phyloP scores from a whole-genome alignment of 2,329 filamentous ascomycete species.

The Aspergillus ruber region DNA sequence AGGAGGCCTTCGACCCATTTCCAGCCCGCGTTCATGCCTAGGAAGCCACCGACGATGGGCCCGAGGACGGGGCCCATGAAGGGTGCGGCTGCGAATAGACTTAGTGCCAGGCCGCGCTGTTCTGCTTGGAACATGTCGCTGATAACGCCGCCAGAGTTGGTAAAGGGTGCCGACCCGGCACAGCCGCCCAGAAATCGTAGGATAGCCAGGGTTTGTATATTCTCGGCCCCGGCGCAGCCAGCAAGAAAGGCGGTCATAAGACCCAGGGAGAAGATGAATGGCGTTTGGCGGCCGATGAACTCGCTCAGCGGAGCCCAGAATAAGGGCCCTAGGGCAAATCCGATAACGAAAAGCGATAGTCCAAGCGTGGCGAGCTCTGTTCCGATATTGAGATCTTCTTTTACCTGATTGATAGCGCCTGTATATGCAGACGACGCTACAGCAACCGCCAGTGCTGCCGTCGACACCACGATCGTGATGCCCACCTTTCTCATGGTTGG shows the following conservation, averaged over 20 bases:
- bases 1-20: conserved; percentile 26
- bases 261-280: conserved; percentile 48
- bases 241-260: conserved; percentile 55
- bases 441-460: conserved; percentile 62
- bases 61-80: conserved; percentile 44
- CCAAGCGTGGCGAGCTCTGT: conserved; percentile 54
- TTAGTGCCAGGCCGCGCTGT: conserved; percentile 51
- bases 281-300: conserved; percentile 54
- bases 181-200: conserved; percentile 59
- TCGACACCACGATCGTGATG: conserved; percentile 56
- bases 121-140: conserved; percentile 52
- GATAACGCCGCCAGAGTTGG: conserved; percentile 40
- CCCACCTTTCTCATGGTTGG: conserved; percentile 56
- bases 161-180: conserved; percentile 53
- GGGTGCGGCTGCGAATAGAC: conserved; percentile 60
- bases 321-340: conserved; percentile 55
- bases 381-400: conserved; percentile 48
- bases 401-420: conserved; percentile 36
- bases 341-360: conserved; percentile 59
- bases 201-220: conserved; percentile 53
- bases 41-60: conserved; percentile 24
- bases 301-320: conserved; percentile 63
- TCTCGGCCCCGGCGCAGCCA: conserved; percentile 50
- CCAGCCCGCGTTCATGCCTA: conserved; percentile 24
- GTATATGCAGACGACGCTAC: conserved; percentile 59